Percentiles rank a stretch among this genome's conserved stretches.
phyloP scores from a whole-genome alignment of 495 filamentous ascomycete genomes.

The Amniculicola lignicola region DNA sequence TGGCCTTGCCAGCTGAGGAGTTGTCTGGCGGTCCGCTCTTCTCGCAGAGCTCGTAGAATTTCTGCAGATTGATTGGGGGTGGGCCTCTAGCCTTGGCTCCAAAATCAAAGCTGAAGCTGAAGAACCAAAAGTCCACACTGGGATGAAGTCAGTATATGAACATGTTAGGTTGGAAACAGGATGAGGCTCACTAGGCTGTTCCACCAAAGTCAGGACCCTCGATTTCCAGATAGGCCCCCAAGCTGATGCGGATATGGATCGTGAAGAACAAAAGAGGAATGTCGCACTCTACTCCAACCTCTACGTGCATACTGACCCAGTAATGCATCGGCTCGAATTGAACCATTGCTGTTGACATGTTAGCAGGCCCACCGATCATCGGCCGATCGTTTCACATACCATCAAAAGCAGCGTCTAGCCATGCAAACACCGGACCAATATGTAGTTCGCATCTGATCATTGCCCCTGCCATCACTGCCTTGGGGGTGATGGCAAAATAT shows the following conservation, averaged over 20 bases:
- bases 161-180: no score
- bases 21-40: no score
- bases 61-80: not conserved
- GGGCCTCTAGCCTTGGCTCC: not conserved
- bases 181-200: no score
- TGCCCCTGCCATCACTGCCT: constrained; percentile 8
- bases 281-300: not conserved
- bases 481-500: constrained; percentile 12
- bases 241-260: not conserved
- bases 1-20: no score
- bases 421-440: not conserved
- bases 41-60: not conserved
- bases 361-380: not conserved
- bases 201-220: not conserved
- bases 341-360: no score
- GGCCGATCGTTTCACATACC: no score
- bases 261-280: not conserved
- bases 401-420: no score
- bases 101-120: not conserved
- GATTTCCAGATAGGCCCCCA: not conserved
- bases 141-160: no score
- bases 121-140: not conserved
- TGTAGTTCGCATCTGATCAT: not conserved
- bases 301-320: not conserved
- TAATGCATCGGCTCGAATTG: not conserved